Evolutionary conservation across 371 early-diverging fungal genomes (phyloP).

Genomic region (Syncephalastrum monosporum): DNA sequence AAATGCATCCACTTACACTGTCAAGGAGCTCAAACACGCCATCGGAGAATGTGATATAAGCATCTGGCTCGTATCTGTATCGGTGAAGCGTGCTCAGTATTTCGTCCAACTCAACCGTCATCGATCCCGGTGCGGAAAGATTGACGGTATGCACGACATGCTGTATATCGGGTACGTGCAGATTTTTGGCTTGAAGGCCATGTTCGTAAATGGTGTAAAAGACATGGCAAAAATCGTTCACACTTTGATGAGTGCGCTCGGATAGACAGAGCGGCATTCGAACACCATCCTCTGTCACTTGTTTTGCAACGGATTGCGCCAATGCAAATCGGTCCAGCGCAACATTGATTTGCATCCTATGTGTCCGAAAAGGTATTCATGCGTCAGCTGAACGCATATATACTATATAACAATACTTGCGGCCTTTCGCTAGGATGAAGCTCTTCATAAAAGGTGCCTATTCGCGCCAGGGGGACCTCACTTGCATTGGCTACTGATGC

Average conservation of each 20-base stretch:
- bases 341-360: conserved; percentile 16
- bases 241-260: conserved; percentile 9
- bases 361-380: too few species aligned
- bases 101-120: conserved; percentile 20
- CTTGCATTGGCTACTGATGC: conserved; percentile 12
- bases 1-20: conserved; percentile 14
- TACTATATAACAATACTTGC: background rate
- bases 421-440: conserved; percentile 4
- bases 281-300: conserved; percentile 13
- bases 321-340: conserved; percentile 15
- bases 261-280: conserved; percentile 22
- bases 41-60: conserved; percentile 32
- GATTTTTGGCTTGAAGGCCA: background rate
- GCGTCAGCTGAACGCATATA: background rate
- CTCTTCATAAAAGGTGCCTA: conserved; percentile 24
- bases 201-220: conserved; percentile 19
- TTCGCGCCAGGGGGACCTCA: conserved; percentile 6
- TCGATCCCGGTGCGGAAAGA: conserved; percentile 13
- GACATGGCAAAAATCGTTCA: conserved; percentile 20
- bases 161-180: background rate
- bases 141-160: conserved; percentile 25
- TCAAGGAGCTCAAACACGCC: conserved; percentile 25
- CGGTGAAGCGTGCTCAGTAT: conserved; percentile 10
- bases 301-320: conserved; percentile 17
- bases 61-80: conserved; percentile 21